Evolutionary conservation across 192 early-diverging fungal genomes (phyloP), one percentile per base, ranked within the genome.

Genomic region (Podila verticillata): DNA sequence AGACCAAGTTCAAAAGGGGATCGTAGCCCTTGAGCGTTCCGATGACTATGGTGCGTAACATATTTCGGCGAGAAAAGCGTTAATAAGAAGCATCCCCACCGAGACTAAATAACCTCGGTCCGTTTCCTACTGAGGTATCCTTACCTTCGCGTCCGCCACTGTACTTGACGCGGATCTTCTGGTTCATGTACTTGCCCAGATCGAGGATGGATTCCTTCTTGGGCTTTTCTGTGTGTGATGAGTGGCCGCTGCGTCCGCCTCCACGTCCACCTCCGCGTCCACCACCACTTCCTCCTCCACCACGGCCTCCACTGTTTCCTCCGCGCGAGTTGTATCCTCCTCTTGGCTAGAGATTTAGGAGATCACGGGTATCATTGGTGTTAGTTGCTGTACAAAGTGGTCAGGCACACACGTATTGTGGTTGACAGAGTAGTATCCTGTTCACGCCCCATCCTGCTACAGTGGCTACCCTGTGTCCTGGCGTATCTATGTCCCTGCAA

Each of bases 121-220:
- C n/a, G n/a, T n/a, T n/a, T n/a, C n/a, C n/a, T n/a, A n/a, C n/a
- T n/a, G n/a, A n/a, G n/a, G n/a, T n/a, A n/a, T n/a, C n/a, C n/a
- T 49, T 84, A 97, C 96, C 96, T 92, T 99, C 95, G 51, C 96
- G 88, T 48, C 96, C 96, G 34, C 94, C 96, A 65, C 90, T 93
- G 84, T 96, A 98, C 87, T 98, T 95, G 57, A 97, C 96, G 35
- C 91, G 89, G 61, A 99, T 92, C 64, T 91, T 86, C 83, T 97
- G 96, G 72, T 99, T 92, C 85, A 92, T 89, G 87, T 98, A 97
- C 86, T 97, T 98, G 36, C 91, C 86, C 39, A 97, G 89, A 81
- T 99, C 96, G 54, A 99, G 87, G 74, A 99, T 98, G 19, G 91
- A 89, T 75, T 98, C 95, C 85, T 96, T 92, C 84, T 93, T 93